Evolutionary conservation across 2,329 filamentous ascomycete species (phyloP), one percentile per base, ranked within the genome.

Genomic region (Plenodomus lindquistii): DNA sequence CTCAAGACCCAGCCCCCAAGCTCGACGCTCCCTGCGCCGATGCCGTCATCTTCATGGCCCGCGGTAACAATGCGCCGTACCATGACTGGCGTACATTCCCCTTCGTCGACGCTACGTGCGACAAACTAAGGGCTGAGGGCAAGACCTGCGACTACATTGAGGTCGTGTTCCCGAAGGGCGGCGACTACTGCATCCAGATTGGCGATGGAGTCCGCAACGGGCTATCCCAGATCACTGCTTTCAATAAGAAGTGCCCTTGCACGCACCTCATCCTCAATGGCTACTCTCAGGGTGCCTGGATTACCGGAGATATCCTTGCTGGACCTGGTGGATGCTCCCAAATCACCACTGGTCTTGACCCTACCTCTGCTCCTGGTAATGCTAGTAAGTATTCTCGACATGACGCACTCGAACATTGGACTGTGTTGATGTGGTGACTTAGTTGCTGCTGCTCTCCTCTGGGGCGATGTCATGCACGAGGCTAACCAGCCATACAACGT

Each of bases 241-340:
- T 81, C 62, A 78, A 84, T 57, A 65, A 72, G 15, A 69, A 73
- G 55, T 85, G 82, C 59, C 82, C 83, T 35, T 71, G 69, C 59
- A 78, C 81, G 17, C 68, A 82, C 59, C 68, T 85, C 37, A 80
- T 85, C 6, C 66, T 85, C 39, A 79, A 84, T 36, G 83, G 83
- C 36, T 85, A 84, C 65, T 84, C 80, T 7, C 51, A 83, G 77
- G 82, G 82, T 36, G 81, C 77, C 37, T 79, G 85, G 68, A 84
- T 85, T 53, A 77, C 80, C 59, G 81, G 84, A 51, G 78, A 82
- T 57, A 79, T 81, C 11, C 72, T 84, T 42, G 84, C 80, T 61
- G 82, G 82, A 52, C 56, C 56, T 40, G 57, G 59, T 54, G 55
- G 55, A 51, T 62, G 59, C 53, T 52, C 48, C 9, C 49, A 54